Conservation (phyloP, 225 moss, liverwort and hornwort genomes). For the Polytrichum formosum region DNA sequence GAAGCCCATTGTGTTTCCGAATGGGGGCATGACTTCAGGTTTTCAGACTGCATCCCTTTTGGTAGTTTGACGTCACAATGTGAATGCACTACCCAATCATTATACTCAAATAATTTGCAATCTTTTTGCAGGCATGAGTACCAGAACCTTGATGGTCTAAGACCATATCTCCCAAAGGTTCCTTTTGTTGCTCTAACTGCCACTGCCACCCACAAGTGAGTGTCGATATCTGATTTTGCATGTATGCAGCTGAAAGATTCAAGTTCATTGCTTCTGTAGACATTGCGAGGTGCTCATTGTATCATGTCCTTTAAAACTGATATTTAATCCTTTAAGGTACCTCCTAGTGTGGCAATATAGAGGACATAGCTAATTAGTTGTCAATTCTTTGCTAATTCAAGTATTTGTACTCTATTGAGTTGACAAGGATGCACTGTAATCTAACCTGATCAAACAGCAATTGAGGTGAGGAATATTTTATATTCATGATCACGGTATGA, state of each 20-base stretch:
- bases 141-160: conserved; percentile 59
- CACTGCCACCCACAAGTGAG: conserved; percentile 81
- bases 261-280: background rate
- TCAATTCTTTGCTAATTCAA: no score
- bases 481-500: conserved; percentile 12
- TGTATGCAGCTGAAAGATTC: background rate
- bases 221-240: background rate
- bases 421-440: no score
- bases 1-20: conserved; percentile 99
- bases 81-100: background rate
- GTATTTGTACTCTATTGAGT: no score
- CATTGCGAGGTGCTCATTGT: background rate
- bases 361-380: no score
- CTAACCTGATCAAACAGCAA: background rate
- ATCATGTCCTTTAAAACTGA: background rate
- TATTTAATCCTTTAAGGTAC: no score
- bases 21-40: conserved; percentile 99
- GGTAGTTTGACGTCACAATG: background rate
- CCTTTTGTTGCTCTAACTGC: conserved; percentile 92
- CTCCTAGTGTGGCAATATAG: no score
- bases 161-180: conserved; percentile 72
- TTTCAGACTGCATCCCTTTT: background rate
- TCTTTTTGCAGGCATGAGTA: conserved; percentile 61
- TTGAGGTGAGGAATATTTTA: background rate
- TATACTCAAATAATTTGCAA: conserved; percentile 11